Evolutionary conservation across 306 rosid genomes (phyloP), one percentile per base, ranked within the genome.

Genomic region (Lathyrus sativus): DNA sequence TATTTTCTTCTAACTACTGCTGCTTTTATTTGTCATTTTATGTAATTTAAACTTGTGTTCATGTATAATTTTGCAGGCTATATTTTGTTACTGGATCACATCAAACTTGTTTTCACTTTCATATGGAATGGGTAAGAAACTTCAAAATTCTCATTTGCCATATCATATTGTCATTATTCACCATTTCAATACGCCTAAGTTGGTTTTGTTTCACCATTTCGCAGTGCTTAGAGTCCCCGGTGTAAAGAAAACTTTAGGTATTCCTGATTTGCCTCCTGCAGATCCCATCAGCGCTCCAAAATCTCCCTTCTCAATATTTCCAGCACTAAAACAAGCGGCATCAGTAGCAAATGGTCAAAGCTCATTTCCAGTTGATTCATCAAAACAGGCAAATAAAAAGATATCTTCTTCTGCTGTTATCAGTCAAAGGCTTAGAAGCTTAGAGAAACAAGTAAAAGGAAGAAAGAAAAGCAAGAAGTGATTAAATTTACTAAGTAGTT

Each of bases 41-140:
- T 68, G 35, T 67, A 10, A 65, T 14, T 49, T 76, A 49, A 67
- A 59, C 72, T 46, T 76, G 68, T 49, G 11, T 41, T 71, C 24
- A 24, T 37, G 56, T 33, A 46, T 60, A 41, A 65, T 37, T 68
- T 29, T 80, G 95, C 99, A 93, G 95, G 97, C 96, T 61, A 71
- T 93, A 81, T 93, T 93, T 81, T 93, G 99, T 80, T 93, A 93
- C 84, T 93, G 95, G 97, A 2, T 93, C 37, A 90, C 99, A 10
- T 83, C 97, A 63, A 93, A 90, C 72, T 44, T 86, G 80, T 93
- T 93, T 76, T 88, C 99, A 0, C 87, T 93, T 51, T 3, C 12
- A 0, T 90, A 88, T 67, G 97, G 99, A 74, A 63, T 81, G 9
- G 90, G 97, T 93, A 82, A 88, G 95, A 65, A 72, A 37, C 56